Evolutionary conservation across 306 rosid species (phyloP).

Genomic region (Alnus glutinosa): DNA sequence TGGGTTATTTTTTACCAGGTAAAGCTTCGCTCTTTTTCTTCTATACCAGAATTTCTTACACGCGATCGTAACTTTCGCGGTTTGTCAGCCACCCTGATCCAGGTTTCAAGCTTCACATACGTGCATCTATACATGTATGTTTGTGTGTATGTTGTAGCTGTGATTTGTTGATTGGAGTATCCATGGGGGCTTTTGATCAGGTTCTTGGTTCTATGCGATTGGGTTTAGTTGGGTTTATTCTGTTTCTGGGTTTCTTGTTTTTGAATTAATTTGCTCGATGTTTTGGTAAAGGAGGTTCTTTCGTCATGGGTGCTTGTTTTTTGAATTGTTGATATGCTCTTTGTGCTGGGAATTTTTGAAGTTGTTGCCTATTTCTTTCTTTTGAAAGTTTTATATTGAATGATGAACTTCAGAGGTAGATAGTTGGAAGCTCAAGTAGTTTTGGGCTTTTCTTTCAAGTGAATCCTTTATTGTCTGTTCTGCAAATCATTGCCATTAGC

Average conservation of each 20-base stretch:
- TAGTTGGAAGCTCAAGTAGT: not conserved
- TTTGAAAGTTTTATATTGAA: not conserved
- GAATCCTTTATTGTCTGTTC: not conserved
- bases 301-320: not conserved
- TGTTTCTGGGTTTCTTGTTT: not conserved
- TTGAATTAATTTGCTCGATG: not conserved
- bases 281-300: not conserved
- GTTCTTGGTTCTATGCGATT: slow-evolving; percentile 3
- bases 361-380: not conserved
- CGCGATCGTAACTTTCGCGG: slow-evolving; percentile 10
- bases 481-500: not conserved
- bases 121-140: no score
- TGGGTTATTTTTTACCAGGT: not conserved
- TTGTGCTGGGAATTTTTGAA: not conserved
- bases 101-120: slow-evolving; percentile 1
- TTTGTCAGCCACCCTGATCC: slow-evolving; percentile 5
- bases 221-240: not conserved
- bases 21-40: slow-evolving; percentile 3
- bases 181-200: slow-evolving; percentile 10
- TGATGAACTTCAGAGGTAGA: not conserved
- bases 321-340: not conserved
- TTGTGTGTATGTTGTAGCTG: not conserved
- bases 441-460: not conserved
- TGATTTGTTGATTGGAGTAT: slow-evolving; percentile 1
- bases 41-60: not conserved